Conservation (phyloP, 768 basidiomycete genomes). For the Boletus sensibilis region DNA sequence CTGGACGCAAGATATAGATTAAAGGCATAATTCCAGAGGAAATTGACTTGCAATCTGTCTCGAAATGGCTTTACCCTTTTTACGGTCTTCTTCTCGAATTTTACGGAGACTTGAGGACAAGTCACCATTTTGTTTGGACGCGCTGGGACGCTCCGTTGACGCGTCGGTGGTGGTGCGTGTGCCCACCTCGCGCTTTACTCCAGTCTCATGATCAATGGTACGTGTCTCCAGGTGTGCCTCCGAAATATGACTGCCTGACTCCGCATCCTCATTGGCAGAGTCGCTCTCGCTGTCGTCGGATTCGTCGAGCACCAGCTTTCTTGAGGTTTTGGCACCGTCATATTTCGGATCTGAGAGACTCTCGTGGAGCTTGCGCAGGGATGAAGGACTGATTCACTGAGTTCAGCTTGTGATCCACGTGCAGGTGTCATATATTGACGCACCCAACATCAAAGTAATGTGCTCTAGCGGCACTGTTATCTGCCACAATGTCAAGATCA, state of each 20-base stretch:
- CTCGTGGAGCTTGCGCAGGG: slow-evolving; percentile 62
- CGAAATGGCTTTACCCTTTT: slow-evolving; percentile 82
- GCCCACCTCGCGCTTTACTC: slow-evolving; percentile 10
- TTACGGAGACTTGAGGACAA: slow-evolving; percentile 53
- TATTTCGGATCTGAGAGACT: slow-evolving; percentile 78
- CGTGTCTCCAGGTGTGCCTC: slow-evolving; percentile 4
- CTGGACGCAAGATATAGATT: slow-evolving; percentile 39
- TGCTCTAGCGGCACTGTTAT: slow-evolving; percentile 48
- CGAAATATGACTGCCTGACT: slow-evolving; percentile 24
- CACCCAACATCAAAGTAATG: slow-evolving; percentile 90
- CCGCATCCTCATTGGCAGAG: slow-evolving; percentile 12
- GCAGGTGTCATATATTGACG: slow-evolving; percentile 32
- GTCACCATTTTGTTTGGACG: slow-evolving; percentile 34
- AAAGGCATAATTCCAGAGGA: neutral
- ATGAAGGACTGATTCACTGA: slow-evolving; percentile 54
- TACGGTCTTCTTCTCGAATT: slow-evolving; percentile 64
- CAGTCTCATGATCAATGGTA: slow-evolving; percentile 13
- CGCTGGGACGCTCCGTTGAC: slow-evolving; percentile 7
- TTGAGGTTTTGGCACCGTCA: slow-evolving; percentile 61
- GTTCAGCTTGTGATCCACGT: slow-evolving; percentile 4
- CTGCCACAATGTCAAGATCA: slow-evolving; percentile 31
- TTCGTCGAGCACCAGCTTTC: slow-evolving; percentile 52
- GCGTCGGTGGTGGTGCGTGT: slow-evolving; percentile 11
- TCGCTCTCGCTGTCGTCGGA: slow-evolving; percentile 20
- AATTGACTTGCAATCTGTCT: slow-evolving; percentile 70